These are phyloP conservation scores for Hippophae rhamnoides DNA, from an alignment of 306 rosid species.

Conservation along the genomic window DNA sequence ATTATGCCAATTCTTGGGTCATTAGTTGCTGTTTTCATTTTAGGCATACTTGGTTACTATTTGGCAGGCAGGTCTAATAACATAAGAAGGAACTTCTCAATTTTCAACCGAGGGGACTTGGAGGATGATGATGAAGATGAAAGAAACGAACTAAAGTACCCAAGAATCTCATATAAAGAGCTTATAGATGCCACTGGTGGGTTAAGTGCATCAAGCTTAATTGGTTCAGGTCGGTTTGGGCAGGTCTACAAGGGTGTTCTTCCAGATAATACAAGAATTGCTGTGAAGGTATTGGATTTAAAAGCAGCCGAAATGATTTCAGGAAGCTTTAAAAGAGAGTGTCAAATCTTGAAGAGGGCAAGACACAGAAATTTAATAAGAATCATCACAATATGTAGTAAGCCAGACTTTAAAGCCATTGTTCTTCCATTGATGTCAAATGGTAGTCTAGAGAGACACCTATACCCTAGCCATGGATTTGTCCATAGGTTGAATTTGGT, in stretches of 20 bases:
- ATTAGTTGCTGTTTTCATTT: conserved; percentile 39
- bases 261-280: conserved; percentile 57
- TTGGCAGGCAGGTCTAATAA: conserved; percentile 25
- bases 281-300: conserved; percentile 68
- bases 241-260: conserved; percentile 78
- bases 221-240: conserved; percentile 79
- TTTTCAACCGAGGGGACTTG: conserved; percentile 21
- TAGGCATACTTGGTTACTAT: conserved; percentile 38
- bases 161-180: conserved; percentile 64
- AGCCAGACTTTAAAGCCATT: conserved; percentile 72
- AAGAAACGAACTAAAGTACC: conserved; percentile 42
- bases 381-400: conserved; percentile 70
- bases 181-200: conserved; percentile 74
- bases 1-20: conserved; percentile 39
- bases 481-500: conserved; percentile 38
- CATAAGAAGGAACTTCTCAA: conserved; percentile 16
- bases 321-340: conserved; percentile 74
- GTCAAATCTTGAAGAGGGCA: conserved; percentile 54
- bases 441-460: conserved; percentile 77
- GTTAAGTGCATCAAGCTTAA: conserved; percentile 52
- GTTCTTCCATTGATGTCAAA: conserved; percentile 87
- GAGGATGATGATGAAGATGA: conserved; percentile 39
- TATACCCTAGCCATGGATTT: conserved; percentile 49
- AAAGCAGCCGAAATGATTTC: conserved; percentile 38
- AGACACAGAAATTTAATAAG: conserved; percentile 78